Evolutionary conservation across 768 basidiomycete genomes (phyloP).

Genomic region (Tylopilus rubrobrunneus): DNA sequence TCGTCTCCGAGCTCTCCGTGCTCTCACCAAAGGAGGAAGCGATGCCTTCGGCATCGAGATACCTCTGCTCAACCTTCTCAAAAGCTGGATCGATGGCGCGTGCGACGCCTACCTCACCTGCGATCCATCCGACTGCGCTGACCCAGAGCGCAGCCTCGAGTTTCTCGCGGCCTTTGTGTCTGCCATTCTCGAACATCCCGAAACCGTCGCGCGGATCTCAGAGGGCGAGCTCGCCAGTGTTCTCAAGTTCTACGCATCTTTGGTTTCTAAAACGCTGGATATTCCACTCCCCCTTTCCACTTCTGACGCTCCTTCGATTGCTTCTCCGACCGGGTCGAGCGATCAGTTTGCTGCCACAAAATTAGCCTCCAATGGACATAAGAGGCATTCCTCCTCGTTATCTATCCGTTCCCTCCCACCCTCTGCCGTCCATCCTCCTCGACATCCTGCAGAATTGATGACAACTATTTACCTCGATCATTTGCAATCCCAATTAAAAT

Average conservation of each 20-base stretch:
- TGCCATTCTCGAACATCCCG: slow-evolving; percentile 44
- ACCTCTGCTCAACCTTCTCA: slow-evolving; percentile 50
- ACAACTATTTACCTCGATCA: slow-evolving; percentile 61
- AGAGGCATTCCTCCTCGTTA: slow-evolving; percentile 59
- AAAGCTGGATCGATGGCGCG: slow-evolving; percentile 63
- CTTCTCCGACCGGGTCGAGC: slow-evolving; percentile 31
- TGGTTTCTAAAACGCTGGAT: slow-evolving; percentile 54
- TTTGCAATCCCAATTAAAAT: slow-evolving; percentile 57
- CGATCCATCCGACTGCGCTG: slow-evolving; percentile 41
- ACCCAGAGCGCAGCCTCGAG: slow-evolving; percentile 64
- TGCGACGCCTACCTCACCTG: slow-evolving; percentile 47
- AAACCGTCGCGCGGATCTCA: slow-evolving; percentile 56
- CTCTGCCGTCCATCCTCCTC: slow-evolving; percentile 29
- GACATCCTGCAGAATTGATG: slow-evolving; percentile 61
- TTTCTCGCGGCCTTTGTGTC: slow-evolving; percentile 57
- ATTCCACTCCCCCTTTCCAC: slow-evolving; percentile 22
- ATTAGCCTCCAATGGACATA: slow-evolving; percentile 39
- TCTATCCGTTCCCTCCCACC: slow-evolving; percentile 45
- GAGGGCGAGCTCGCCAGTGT: slow-evolving; percentile 56
- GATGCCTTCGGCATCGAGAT: slow-evolving; percentile 66
- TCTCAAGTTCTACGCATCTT: slow-evolving; percentile 53
- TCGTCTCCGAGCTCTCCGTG: slow-evolving; percentile 61
- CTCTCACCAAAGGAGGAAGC: slow-evolving; percentile 56
- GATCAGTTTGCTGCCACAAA: slow-evolving; percentile 24
- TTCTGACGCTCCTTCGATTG: slow-evolving; percentile 11